Evolutionary conservation across 2,329 filamentous ascomycete genomes (phyloP).

Genomic region (Mycosphaerella arachidis): DNA sequence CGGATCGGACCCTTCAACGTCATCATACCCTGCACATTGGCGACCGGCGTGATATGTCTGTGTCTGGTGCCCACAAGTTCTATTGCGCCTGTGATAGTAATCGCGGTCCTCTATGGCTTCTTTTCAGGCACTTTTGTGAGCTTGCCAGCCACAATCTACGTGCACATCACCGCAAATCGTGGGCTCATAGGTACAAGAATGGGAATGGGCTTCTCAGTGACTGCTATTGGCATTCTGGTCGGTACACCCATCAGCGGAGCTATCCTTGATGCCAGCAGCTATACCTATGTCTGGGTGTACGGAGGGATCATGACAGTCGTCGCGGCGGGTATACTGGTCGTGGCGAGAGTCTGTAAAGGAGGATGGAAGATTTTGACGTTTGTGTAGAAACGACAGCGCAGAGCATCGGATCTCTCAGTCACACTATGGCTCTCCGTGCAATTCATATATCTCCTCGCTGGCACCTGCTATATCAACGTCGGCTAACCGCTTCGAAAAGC

Average conservation of each 20-base stretch:
- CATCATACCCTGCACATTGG: constrained; percentile 40
- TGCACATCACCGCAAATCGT: constrained; percentile 39
- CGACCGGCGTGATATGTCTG: constrained; percentile 39
- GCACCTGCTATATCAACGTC: not conserved
- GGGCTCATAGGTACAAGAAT: constrained; percentile 49
- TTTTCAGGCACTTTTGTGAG: constrained; percentile 46
- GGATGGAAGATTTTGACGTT: constrained; percentile 22
- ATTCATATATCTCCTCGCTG: not conserved
- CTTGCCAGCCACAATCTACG: constrained; percentile 44
- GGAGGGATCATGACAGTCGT: constrained; percentile 34
- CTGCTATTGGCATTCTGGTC: constrained; percentile 47
- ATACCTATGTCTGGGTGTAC: constrained; percentile 41
- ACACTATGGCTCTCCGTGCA: too few relatives aligned
- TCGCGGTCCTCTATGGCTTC: constrained; percentile 46
- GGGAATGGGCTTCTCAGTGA: constrained; percentile 52
- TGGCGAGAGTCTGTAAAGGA: constrained; percentile 27
- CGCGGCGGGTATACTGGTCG: constrained; percentile 23
- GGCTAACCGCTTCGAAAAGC: not conserved
- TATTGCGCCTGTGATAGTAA: constrained; percentile 38
- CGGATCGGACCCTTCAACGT: constrained; percentile 46
- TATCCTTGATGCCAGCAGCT: constrained; percentile 46
- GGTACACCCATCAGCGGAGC: constrained; percentile 57
- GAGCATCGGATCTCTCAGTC: not conserved
- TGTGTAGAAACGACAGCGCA: constrained; percentile 4
- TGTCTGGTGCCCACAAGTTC: constrained; percentile 38